A percentile compares a stretch with the other conserved stretches of the same genome.
Evolutionary conservation across 176 grass and related monocot species (phyloP).

Genomic region (Paspalum notatum): DNA sequence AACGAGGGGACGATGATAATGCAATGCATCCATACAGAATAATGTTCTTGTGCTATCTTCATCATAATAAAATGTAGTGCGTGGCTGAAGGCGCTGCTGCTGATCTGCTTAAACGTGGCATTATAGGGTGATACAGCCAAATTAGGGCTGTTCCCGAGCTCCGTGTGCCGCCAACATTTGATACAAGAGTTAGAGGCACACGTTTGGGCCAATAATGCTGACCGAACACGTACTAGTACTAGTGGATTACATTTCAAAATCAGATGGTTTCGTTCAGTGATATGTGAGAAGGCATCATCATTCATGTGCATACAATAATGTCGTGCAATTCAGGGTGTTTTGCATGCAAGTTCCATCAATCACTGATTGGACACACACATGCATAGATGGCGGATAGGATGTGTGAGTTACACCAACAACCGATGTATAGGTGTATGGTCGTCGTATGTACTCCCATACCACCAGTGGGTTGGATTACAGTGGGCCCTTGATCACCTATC

Average conservation of each 20-base stretch:
- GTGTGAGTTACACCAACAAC: not conserved
- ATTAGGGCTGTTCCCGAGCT: not conserved
- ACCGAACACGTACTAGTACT: not conserved
- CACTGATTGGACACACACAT: too few species aligned
- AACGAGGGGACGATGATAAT: not conserved
- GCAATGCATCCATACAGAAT: too few species aligned
- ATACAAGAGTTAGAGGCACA: too few species aligned
- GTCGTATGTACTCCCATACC: too few species aligned
- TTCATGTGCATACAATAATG: not conserved
- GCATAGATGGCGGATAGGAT: too few species aligned
- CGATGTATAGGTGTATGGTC: not conserved
- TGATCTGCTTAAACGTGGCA: not conserved
- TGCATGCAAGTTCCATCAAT: too few species aligned
- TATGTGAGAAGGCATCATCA: not conserved
- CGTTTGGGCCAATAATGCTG: too few species aligned
- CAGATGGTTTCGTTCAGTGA: not conserved
- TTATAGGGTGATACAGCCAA: not conserved
- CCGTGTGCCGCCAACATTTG: not conserved
- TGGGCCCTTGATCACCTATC: not conserved
- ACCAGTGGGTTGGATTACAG: not conserved
- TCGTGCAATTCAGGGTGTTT: too few species aligned
- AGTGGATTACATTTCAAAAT: not conserved
- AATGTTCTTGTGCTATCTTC: too few species aligned
- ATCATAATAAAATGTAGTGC: too few species aligned
- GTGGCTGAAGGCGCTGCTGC: not conserved